Percentiles rank a stretch among this genome's conserved stretches.
phyloP scores from a whole-genome alignment of 352 stramenopile species.

The Phytophthora hibernalis region DNA sequence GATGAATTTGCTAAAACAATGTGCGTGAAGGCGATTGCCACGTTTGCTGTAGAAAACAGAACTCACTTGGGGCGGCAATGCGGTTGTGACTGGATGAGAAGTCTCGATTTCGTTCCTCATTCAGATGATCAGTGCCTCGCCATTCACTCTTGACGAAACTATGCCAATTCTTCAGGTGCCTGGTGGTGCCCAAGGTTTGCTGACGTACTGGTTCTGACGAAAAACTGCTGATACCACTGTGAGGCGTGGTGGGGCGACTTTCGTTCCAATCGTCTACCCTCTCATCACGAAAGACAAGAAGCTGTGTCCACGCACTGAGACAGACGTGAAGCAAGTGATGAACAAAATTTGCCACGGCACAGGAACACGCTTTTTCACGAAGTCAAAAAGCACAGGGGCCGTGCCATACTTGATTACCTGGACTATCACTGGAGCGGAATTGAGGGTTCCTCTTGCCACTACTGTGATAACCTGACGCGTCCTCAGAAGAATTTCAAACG shows the following conservation, averaged over 20 bases:
- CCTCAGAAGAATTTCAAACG: neutral
- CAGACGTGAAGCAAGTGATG: conserved; percentile 3
- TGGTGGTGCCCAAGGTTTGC: neutral
- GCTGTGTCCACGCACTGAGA: neutral
- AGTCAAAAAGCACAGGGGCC: neutral
- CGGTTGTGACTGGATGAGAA: conserved; percentile 17
- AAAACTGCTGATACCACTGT: neutral
- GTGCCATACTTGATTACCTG: neutral
- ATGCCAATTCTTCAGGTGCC: conserved; percentile 1
- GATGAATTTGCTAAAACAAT: neutral
- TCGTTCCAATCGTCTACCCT: conserved; percentile 6
- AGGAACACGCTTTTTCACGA: conserved; percentile 9
- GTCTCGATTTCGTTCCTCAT: conserved; percentile 12
- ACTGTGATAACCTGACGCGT: conserved; percentile 4
- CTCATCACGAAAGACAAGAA: conserved; percentile 2
- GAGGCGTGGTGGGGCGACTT: neutral
- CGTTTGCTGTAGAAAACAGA: conserved; percentile 7
- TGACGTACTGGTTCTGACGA: conserved; percentile 2
- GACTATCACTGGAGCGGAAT: conserved; percentile 10
- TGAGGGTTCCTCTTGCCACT: neutral
- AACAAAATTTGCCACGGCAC: neutral
- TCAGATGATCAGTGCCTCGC: neutral
- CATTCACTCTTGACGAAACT: conserved; percentile 3
- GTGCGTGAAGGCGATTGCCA: neutral
- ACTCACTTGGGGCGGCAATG: conserved; percentile 8